Evolutionary conservation across 2,329 filamentous ascomycete genomes (phyloP).

Genomic region (Periconia digitata): DNA sequence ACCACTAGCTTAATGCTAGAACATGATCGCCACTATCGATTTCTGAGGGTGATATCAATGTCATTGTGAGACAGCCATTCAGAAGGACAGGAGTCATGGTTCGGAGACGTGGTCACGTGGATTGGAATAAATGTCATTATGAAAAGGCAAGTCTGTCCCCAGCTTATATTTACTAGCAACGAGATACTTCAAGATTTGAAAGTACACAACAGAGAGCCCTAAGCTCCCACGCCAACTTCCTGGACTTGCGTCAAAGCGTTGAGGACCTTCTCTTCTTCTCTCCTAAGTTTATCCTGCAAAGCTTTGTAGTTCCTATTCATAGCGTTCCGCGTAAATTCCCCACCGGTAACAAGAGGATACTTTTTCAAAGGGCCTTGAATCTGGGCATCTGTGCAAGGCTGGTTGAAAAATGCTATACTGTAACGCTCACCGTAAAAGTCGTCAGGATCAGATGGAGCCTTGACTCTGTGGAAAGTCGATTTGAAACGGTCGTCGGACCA

Average conservation of each 20-base stretch:
- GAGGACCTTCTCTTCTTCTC: slow-evolving; percentile 12
- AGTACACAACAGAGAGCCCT: too few species aligned
- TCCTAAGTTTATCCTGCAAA: slow-evolving; percentile 52
- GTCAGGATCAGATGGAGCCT: slow-evolving; percentile 57
- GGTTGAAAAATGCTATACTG: slow-evolving; percentile 68
- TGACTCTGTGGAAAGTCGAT: slow-evolving; percentile 66
- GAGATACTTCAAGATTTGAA: too few species aligned
- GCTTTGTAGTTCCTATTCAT: slow-evolving; percentile 60
- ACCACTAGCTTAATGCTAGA: too few species aligned
- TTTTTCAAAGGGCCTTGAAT: slow-evolving; percentile 65
- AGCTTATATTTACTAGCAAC: too few species aligned
- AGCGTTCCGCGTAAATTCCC: slow-evolving; percentile 60
- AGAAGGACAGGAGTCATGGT: too few species aligned
- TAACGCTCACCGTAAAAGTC: slow-evolving; percentile 63
- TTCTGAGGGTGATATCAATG: too few species aligned
- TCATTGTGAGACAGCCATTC: too few species aligned
- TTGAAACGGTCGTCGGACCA: slow-evolving; percentile 71
- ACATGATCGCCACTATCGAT: too few species aligned
- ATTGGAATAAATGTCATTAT: too few species aligned
- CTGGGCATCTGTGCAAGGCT: slow-evolving; percentile 59
- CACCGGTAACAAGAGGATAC: slow-evolving; percentile 62
- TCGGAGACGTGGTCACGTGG: too few species aligned
- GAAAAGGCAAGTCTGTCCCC: too few species aligned
- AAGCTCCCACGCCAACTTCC: not conserved
- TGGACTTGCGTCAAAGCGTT: not conserved